Evolutionary conservation across 2,329 filamentous ascomycete species (phyloP), one percentile per base, ranked within the genome.

Genomic region (Ophiosphaerella narmari): DNA sequence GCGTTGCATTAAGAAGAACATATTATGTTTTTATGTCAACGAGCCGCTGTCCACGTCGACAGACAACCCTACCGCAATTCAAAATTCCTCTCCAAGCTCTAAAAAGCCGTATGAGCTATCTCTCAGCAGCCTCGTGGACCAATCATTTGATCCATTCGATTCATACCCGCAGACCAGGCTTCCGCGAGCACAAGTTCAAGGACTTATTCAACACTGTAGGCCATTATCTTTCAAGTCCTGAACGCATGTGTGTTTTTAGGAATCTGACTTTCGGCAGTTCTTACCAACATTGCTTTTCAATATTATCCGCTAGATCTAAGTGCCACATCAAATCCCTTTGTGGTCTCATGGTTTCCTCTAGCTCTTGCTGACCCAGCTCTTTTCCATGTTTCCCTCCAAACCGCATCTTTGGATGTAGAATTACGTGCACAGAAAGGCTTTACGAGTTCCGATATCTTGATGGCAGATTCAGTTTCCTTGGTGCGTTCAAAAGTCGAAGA

Each of bases 261-360:
- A 9, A 16, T 26, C 35, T 32, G 3, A 43, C n/a, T n/a, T 11
- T 21, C 38, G 8, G 11, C 46, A 83, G 82, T 85, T 53, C 68
- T 84, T 3, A 75, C 78, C 36, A 82, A 79, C 38, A 84, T 85
- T 39, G 80, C 82, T 0, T 85, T 85, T 43, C 78, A 84, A 54
- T 85, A 84, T 58, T 85, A 85, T 57, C 82, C 82, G 0, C 70
- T 84, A 16, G 82, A 85, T 43, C 68, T 82, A 7, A 77, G 74
- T 51, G 60, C 74, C n/a, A 65, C 66, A 0, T 81, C 82, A 7
- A 85, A 85, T 55, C 82, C 82, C 0, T 85, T 85, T 52, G 68
- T 85, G 14, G 69, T 83, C 6, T 83, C 81, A 0, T 85, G 82
- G 82, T 85, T 82, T 82, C 82, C 82, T 0, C 71, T 81, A 1